Evolutionary conservation across 1,284 basidiomycete genomes (phyloP), one percentile per base, ranked within the genome.

Genomic region (Cryptococcus sp.): DNA sequence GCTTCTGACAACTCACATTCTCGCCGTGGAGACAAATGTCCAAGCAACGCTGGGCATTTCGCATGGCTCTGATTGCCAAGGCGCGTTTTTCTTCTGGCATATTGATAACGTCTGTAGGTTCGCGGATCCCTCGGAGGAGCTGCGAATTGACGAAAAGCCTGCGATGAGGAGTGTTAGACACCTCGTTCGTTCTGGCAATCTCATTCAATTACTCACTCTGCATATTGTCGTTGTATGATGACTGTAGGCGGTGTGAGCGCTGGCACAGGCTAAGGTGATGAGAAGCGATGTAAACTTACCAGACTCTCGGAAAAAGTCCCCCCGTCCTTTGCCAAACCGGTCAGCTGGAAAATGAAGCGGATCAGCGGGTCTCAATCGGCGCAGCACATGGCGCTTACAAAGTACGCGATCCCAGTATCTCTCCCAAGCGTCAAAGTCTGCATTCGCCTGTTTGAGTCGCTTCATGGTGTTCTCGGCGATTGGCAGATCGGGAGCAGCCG

Each of bases 61-160:
- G 58, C 76, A 79, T 79, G 2, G 78, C 76, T 40, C 74, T 58
- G 23, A 79, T 75, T 3, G 78, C 78, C 39, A 79, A 57, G 7
- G 65, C 62, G n/a, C 73, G 62, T 61, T 77, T 77, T 55, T 79
- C 76, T 23, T 70, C 70, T 1, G 76, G 73, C 76, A 79, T 76
- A 23, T 65, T 67, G 10, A 66, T 63, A 20, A 78, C 73, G 54
- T 78, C 76, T 5, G 69, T 67, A 8, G 75, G 72, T 46, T 79
- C 76, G 15, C 72, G 64, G 52, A 79, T 71, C 0, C 76, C 78
- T 25, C 78, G 63, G 10, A 79, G 63, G 0, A 79, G 65, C 56
- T 79, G 78, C 11, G 76, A 78, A 56, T 79, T 79, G 62, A 78
- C 76, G 49, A 79, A 79, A 6, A 79, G 64, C 45, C 67, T 67